phyloP scores from a whole-genome alignment of 2,329 filamentous ascomycete species.

The Verticillium tricorpus region DNA sequence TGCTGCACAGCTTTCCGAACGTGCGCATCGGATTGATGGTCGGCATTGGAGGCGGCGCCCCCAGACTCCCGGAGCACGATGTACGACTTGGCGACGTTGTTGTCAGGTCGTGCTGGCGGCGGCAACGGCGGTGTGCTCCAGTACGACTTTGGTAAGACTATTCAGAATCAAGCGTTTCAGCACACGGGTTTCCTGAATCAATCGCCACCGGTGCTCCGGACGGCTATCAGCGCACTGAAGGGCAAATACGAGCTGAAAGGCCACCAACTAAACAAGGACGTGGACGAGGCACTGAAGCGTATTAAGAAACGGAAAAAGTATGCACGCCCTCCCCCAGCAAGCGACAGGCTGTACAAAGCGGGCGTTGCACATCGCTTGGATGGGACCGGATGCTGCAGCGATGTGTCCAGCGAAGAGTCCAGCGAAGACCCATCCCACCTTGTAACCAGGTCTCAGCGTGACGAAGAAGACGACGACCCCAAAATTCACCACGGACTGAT shows the following conservation, averaged over 20 bases:
- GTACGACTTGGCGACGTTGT: slow-evolving; percentile 21
- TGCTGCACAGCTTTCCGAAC: slow-evolving; percentile 23
- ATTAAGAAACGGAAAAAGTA: neutral
- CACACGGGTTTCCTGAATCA: slow-evolving; percentile 12
- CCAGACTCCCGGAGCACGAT: slow-evolving; percentile 24
- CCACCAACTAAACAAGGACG: slow-evolving; percentile 8
- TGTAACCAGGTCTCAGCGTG: neutral
- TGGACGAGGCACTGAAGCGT: slow-evolving; percentile 4
- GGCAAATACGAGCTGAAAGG: slow-evolving; percentile 8
- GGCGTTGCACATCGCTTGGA: slow-evolving; percentile 4
- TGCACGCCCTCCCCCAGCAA: neutral
- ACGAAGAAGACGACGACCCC: neutral
- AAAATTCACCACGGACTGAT: slow-evolving; percentile 9
- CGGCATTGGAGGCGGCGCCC: slow-evolving; percentile 29
- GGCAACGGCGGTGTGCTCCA: slow-evolving; percentile 17
- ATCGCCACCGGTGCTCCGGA: slow-evolving; percentile 11
- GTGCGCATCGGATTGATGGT: slow-evolving; percentile 26
- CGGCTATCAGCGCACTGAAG: slow-evolving; percentile 9
- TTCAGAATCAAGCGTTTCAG: slow-evolving; percentile 11
- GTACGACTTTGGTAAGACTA: slow-evolving; percentile 19
- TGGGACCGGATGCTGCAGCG: neutral
- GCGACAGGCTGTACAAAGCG: slow-evolving; percentile 5
- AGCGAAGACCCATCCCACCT: neutral
- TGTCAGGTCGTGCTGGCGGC: slow-evolving; percentile 3
- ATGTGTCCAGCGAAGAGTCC: slow-evolving; percentile 8